These are phyloP conservation scores for Sclerotiophoma versabilis DNA, from an alignment of 2,329 filamentous ascomycete genomes.

Conservation along the genomic window DNA sequence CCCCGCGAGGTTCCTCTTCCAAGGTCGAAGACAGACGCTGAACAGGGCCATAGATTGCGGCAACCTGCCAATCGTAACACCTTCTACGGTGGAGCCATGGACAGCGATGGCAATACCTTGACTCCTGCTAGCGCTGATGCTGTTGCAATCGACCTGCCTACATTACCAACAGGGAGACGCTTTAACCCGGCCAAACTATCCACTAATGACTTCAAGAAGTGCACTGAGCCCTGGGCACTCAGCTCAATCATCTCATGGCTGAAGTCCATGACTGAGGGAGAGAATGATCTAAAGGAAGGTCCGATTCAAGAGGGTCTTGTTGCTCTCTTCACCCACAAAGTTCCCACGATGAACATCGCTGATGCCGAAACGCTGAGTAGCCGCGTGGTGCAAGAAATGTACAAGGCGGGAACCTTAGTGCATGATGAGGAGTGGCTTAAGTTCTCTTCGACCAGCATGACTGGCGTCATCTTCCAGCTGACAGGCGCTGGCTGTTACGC, in stretches of 20 bases:
- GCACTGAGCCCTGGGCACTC: conserved; percentile 89
- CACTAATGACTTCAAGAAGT: conserved; percentile 80
- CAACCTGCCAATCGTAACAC: conserved; percentile 47
- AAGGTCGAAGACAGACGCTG: conserved; percentile 92
- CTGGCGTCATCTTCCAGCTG: conserved; percentile 91
- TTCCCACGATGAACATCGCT: conserved; percentile 97
- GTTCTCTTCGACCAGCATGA: conserved; percentile 79
- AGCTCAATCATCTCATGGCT: conserved; percentile 89
- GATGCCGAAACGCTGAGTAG: conserved; percentile 89
- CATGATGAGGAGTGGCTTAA: conserved; percentile 98
- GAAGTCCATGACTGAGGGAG: conserved; percentile 86
- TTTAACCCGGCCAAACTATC: conserved; percentile 88
- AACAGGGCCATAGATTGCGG: conserved; percentile 60
- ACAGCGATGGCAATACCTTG: conserved; percentile 63
- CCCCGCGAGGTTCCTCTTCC: conserved; percentile 82
- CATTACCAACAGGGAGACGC: conserved; percentile 78
- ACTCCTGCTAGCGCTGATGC: conserved; percentile 55
- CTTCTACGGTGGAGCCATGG: conserved; percentile 42
- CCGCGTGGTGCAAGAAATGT: conserved; percentile 80
- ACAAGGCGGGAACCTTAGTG: conserved; percentile 76
- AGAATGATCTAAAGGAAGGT: conserved; percentile 84
- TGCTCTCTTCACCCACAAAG: conserved; percentile 89
- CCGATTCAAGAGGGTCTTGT: conserved; percentile 87
- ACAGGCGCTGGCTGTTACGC: conserved; percentile 93
- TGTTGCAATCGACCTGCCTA: conserved; percentile 81